Evolutionary conservation across 2,329 filamentous ascomycete genomes (phyloP).

Genomic region (Mycosphaerella sp.): DNA sequence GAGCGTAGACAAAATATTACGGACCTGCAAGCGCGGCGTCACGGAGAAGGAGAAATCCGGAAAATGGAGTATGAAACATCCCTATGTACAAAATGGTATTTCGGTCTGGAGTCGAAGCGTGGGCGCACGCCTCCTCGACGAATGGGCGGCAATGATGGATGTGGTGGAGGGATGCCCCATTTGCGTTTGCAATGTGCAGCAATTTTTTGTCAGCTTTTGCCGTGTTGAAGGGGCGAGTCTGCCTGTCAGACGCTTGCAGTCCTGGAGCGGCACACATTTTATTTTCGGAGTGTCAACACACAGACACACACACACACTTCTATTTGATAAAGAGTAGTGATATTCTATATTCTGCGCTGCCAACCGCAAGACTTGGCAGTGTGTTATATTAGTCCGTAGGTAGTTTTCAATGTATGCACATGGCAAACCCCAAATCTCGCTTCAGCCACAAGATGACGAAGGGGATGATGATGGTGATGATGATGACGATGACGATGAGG

Average conservation of each 20-base stretch:
- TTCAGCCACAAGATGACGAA: too few relatives aligned
- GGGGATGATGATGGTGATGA: too few relatives aligned
- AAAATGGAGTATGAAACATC: background rate
- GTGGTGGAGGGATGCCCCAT: conserved; percentile 8
- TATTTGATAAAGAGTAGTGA: background rate
- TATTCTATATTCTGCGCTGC: background rate
- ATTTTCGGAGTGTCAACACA: background rate
- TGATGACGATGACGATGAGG: too few relatives aligned
- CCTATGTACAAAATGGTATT: background rate
- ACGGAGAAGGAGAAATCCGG: background rate
- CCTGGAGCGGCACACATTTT: conserved; percentile 10
- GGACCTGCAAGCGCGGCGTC: conserved; percentile 13
- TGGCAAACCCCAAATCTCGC: background rate
- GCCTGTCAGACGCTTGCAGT: conserved; percentile 14
- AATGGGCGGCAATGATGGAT: conserved; percentile 1
- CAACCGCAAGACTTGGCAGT: background rate
- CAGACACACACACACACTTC: background rate
- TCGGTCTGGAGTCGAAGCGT: conserved; percentile 8
- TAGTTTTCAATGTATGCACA: background rate
- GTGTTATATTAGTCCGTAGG: background rate
- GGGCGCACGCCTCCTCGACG: conserved; percentile 7
- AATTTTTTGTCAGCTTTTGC: background rate
- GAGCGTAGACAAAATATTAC: conserved; percentile 10
- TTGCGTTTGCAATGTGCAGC: conserved; percentile 2
- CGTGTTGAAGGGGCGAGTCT: conserved; percentile 17